Base-by-base conservation (phyloP, 164 flowering plant species). In the Chimonanthus salicifolius region DNA sequence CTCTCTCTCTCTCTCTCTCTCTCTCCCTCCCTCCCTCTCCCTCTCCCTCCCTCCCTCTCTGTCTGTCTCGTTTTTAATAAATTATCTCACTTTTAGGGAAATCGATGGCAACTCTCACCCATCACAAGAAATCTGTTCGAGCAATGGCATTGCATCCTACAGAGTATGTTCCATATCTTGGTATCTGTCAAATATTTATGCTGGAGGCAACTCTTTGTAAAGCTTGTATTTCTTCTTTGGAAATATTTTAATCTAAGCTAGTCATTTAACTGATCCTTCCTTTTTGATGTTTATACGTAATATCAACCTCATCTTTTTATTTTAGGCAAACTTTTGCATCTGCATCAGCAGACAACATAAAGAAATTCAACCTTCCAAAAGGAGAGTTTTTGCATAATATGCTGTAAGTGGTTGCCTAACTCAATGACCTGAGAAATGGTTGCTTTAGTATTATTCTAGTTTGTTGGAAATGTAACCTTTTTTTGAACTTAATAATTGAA, bases 341-440 rank as follows among this genome's bases (percentile, higher is more conserved):
- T 82, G 99, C 99, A 63, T 96, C 98, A 78, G 98, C 99, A 76
- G 99, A 96, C 85, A 96, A 96, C 79, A 91, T 94, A 70, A 96
- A 96, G 85, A 96, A 96, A 78, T 96, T 94, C 78, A 87, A 74
- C 74, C 94, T 96, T 78, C 99, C 99, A 7, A 89, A 77, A 75
- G 99, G 99, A 78, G 98, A 94, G 78, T 96, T 96, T 78, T 63
- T 87, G 82, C 99, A 96, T 86, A 96, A 96, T 76, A 96, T 96
- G 99, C 98, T 96, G 99, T 96, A 78, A 91, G 98, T 90, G 74
- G 74, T 78, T 47, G 7, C 10, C 45, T 4, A 48, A 63, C 43
- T 69, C 1, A 33, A 65, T 47, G 10, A 67, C 20, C 7, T 60
- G 7, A 11, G 49, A 58, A 44, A 15, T 33, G 43, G 6, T 71